These are phyloP conservation scores for Globisporangium heterothallicum DNA, from an alignment of 352 stramenopile species.

Conservation along the genomic window DNA sequence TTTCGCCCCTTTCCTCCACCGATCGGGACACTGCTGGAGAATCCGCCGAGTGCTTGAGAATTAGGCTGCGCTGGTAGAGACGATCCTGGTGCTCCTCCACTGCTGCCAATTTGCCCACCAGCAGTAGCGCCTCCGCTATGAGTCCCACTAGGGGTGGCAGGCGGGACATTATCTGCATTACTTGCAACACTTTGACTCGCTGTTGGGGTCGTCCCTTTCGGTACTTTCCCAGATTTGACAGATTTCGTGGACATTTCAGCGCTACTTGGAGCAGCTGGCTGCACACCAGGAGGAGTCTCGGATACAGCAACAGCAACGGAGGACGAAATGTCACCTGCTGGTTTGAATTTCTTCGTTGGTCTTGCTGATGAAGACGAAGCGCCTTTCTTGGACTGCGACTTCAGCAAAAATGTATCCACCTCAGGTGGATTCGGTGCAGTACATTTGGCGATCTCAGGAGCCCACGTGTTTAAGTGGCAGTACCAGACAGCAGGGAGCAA, in stretches of 20 bases:
- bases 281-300: background rate
- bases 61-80: background rate
- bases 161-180: background rate
- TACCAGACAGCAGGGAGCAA: conserved; percentile 89
- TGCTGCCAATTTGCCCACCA: background rate
- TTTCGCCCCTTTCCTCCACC: conserved; percentile 13
- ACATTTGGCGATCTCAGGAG: conserved; percentile 64
- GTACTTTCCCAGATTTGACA: conserved; percentile 6
- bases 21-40: conserved; percentile 5
- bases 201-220: conserved; percentile 6
- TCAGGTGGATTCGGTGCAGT: conserved; percentile 62
- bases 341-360: conserved; percentile 50
- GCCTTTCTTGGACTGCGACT: conserved; percentile 55
- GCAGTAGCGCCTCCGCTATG: background rate
- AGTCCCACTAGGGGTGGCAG: background rate
- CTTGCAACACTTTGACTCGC: background rate
- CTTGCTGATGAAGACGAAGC: conserved; percentile 13
- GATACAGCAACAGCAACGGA: background rate
- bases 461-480: conserved; percentile 79
- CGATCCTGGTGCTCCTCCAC: background rate
- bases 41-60: background rate
- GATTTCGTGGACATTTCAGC: background rate
- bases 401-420: conserved; percentile 61
- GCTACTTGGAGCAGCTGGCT: background rate
- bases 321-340: conserved; percentile 4